Evolutionary conservation across 192 early-diverging fungal species (phyloP).

Genomic region (Mortierella alpina): DNA sequence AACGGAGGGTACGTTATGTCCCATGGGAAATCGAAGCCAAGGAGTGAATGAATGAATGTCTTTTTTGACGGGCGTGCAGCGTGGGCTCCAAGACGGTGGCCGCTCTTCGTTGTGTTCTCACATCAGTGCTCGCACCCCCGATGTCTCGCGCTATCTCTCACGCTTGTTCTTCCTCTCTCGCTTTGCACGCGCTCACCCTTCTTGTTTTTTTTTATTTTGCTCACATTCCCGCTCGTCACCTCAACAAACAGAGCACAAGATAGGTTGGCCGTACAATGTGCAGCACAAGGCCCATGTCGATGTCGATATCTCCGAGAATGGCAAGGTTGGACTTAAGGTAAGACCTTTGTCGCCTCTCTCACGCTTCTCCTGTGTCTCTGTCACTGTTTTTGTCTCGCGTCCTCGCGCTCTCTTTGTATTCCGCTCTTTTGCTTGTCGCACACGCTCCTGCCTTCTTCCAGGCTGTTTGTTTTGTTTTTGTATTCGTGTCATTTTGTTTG

Average conservation of each 20-base stretch:
- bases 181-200: constrained; percentile 1
- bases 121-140: background rate
- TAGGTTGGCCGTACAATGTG: constrained; percentile 65
- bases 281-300: constrained; percentile 65
- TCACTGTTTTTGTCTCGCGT: background rate
- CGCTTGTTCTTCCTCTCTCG: background rate
- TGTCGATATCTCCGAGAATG: constrained; percentile 45
- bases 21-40: no score
- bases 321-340: constrained; percentile 18
- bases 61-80: constrained; percentile 7
- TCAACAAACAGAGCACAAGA: constrained; percentile 34
- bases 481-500: background rate
- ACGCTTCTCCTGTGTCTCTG: background rate
- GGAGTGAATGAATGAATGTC: background rate
- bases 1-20: constrained; percentile 14
- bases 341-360: constrained; percentile 4
- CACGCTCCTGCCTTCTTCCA: background rate
- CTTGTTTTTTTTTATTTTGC: background rate
- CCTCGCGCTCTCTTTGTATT: background rate
- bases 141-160: background rate
- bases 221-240: background rate
- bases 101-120: background rate
- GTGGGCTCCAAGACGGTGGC: background rate
- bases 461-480: background rate
- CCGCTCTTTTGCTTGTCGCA: constrained; percentile 16